Percentiles rank a stretch among this genome's conserved stretches.
Evolutionary conservation across 108 stramenopile genomes (phyloP).

Genomic region (Skeletonema grethae): DNA sequence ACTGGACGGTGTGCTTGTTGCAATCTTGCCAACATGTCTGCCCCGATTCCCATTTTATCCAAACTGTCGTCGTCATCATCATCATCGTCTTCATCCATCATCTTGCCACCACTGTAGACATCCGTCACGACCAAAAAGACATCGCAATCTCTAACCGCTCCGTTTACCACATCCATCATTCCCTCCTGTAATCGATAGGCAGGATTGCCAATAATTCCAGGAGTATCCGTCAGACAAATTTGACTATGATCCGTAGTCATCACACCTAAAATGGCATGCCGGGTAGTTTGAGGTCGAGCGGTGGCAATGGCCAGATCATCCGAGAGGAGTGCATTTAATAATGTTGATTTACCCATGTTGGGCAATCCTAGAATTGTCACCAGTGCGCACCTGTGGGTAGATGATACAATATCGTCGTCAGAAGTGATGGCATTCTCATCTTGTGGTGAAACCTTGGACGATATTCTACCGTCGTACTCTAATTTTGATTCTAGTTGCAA

Average conservation of each 20-base stretch:
- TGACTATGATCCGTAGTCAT: conserved; percentile 71
- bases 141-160: conserved; percentile 74
- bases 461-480: conserved; percentile 28
- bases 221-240: conserved; percentile 89
- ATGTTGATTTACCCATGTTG: conserved; percentile 93
- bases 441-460: conserved; percentile 5
- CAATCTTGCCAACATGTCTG: conserved; percentile 59
- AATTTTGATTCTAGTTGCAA: conserved; percentile 13
- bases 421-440: not conserved
- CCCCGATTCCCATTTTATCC: conserved; percentile 28
- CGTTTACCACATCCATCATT: conserved; percentile 88
- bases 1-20: conserved; percentile 52
- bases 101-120: conserved; percentile 73
- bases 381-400: conserved; percentile 60
- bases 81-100: conserved; percentile 40
- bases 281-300: conserved; percentile 88
- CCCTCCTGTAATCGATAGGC: conserved; percentile 85
- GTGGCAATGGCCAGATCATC: conserved; percentile 83
- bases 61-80: not conserved
- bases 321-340: conserved; percentile 83
- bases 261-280: conserved; percentile 88
- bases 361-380: conserved; percentile 81
- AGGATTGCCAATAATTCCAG: conserved; percentile 82
- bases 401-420: conserved; percentile 13
- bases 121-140: conserved; percentile 84